These are phyloP conservation scores for Amniculicola lignicola DNA, from an alignment of 495 filamentous ascomycete genomes.

Conservation along the genomic window DNA sequence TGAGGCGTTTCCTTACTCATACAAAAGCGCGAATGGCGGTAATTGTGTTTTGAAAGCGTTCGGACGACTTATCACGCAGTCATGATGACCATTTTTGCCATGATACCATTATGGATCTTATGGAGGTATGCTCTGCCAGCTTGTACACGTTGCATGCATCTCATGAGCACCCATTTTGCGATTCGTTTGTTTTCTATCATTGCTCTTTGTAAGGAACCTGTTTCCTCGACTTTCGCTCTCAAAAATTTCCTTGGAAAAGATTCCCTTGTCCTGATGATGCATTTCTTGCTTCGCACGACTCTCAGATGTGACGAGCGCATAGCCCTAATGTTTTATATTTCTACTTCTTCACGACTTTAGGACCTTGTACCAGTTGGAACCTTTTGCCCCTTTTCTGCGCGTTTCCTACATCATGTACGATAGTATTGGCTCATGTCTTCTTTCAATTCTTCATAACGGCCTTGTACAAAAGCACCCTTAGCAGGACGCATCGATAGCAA, in stretches of 20 bases:
- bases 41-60: conserved; percentile 37
- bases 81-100: conserved; percentile 36
- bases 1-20: conserved; percentile 33
- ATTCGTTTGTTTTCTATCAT: conserved; percentile 10
- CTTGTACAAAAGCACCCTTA: conserved; percentile 32
- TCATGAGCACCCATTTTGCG: conserved; percentile 22
- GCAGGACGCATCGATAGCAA: conserved; percentile 24
- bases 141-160: conserved; percentile 24
- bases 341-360: conserved; percentile 15
- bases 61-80: conserved; percentile 33
- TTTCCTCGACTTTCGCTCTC: conserved; percentile 20
- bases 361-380: conserved; percentile 8
- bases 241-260: conserved; percentile 24
- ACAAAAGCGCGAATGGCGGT: conserved; percentile 35
- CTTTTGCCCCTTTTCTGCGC: neutral
- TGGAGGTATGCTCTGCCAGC: conserved; percentile 27
- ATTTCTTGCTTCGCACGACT: conserved; percentile 19
- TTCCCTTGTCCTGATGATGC: conserved; percentile 13
- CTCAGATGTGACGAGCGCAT: conserved; percentile 26
- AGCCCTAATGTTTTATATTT: conserved; percentile 32
- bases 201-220: neutral
- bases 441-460: conserved; percentile 6
- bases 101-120: conserved; percentile 35
- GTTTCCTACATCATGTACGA: conserved; percentile 22
- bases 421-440: conserved; percentile 23